Base-by-base conservation (phyloP, 495 filamentous ascomycete genomes). In the Amniculicola lignicola region DNA sequence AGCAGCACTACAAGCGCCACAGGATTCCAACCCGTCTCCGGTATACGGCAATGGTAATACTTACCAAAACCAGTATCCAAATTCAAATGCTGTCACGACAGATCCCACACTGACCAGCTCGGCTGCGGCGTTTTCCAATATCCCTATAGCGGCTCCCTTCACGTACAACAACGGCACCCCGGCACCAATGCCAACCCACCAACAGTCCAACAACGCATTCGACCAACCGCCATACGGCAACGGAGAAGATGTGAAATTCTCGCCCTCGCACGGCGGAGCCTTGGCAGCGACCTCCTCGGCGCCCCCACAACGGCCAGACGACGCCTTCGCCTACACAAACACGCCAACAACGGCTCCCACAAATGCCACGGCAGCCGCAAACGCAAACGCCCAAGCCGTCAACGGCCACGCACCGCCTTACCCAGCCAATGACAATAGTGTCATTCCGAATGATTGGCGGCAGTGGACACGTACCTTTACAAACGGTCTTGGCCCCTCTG, bases 251-350 rank as follows among this genome's bases (percentile, higher is more conserved):
- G n/a, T 49, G 21, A 53, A 36, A 9, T 57, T 57, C 51, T 43
- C 45, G 6, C 36, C 58, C 16, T 54, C 50, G 28, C 62, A 65
- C 47, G 62, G 40, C 14, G 54, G 51, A 12, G 58, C 62, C n/a
- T 29, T 61, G 10, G 43, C 49, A 31, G 57, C 57, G 10, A 43
- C 57, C 25, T 24, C 54, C 37, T 55, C 51, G 36, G 51, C 18
- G 29, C 47, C 44, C 11, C 36, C 62, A 16, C 50, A 54, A 46
- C 38, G 41, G 3, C 39, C 50, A 25, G 18, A 23, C 21, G 43
- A 45, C 35, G 14, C 16, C 14, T 60, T 40, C 31, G 33, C 41
- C 12, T 60, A 54, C 44, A 15, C 57, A 3, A n/a, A n/a, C n/a
- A n/a, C n/a, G n/a, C n/a, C n/a, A n/a, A n/a, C n/a, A n/a, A n/a